Evolutionary conservation across 75 land plant genomes (phyloP), one percentile per base, ranked within the genome.

Genomic region (Azolla pinnata): DNA sequence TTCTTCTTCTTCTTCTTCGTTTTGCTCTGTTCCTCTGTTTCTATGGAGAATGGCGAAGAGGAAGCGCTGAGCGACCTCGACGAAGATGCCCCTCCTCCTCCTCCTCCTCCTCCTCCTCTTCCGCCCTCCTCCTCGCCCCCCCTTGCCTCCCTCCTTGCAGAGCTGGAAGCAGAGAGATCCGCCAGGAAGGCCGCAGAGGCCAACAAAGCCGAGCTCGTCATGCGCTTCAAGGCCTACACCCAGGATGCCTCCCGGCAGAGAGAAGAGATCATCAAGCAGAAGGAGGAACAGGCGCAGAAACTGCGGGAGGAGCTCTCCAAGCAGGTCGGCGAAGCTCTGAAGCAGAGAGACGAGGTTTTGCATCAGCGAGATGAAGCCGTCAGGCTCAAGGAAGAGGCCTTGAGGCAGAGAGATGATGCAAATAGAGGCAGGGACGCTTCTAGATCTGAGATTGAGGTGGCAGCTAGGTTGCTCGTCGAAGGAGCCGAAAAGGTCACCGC

Each of bases 191-290:
- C 71, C 14, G 77, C 71, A 60, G 92, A 90, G 64, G 64, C 62
- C 2, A 33, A 80, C 12, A 81, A 72, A 51, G 68, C 78, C 18
- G 90, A 81, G 1, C 44, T 78, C 40, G 75, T 83, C 42, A 61
- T 61, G 31, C 79, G 90, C 4, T 63, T 86, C 61, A 81, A 81
- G 64, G 79, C 57, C n/a, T 53, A 82, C 28, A 72, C 81, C 14
- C 86, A 73, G 46, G 96, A 89, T 66, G 80, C 86, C 7, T 72
- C 78, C 29, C 79, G 75, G 80, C 78, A 83, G 70, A 76, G 78
- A 1, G 83, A 81, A 28, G 83, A 86, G 61, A 44, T 58, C 17
- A 0, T 38, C 3, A 66, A 73, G 46, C 54, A 61, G 20, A 19
- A 31, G 14, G 69, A 60, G 2, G 79, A 79, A 27, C n/a, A n/a